A percentile compares a stretch with the other conserved stretches of the same genome.
These are phyloP conservation scores for Boletus semigastroideus DNA, from an alignment of 1,284 basidiomycete species.

Conservation along the genomic window DNA sequence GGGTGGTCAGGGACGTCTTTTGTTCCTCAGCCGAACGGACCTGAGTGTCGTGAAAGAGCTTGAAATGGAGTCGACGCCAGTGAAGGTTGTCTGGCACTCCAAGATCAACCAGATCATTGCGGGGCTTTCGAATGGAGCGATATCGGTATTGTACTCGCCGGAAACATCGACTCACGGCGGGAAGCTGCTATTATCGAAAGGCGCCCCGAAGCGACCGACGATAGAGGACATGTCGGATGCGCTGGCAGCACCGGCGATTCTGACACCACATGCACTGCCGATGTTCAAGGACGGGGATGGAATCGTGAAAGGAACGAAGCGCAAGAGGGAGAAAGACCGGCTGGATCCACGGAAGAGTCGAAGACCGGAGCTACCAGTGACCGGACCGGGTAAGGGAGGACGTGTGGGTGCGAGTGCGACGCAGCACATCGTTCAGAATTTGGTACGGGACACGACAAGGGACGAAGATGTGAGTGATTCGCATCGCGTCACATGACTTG, in stretches of 20 bases:
- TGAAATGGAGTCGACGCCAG: slow-evolving; percentile 75
- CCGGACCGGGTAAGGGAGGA: slow-evolving; percentile 89
- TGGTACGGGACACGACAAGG: slow-evolving; percentile 85
- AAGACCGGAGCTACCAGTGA: slow-evolving; percentile 88
- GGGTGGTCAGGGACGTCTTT: slow-evolving; percentile 66
- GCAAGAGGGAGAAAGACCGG: slow-evolving; percentile 86
- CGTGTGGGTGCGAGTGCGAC: slow-evolving; percentile 94
- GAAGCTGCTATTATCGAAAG: slow-evolving; percentile 80
- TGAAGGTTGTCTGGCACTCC: slow-evolving; percentile 92
- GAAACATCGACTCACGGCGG: slow-evolving; percentile 87
- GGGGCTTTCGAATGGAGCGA: slow-evolving; percentile 83
- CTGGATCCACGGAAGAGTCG: slow-evolving; percentile 87
- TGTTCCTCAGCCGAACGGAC: slow-evolving; percentile 71
- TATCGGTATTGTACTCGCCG: slow-evolving; percentile 90
- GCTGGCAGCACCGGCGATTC: slow-evolving; percentile 77
- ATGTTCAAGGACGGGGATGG: slow-evolving; percentile 85
- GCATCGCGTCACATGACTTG: slow-evolving; percentile 17
- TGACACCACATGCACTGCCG: slow-evolving; percentile 86
- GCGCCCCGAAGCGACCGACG: slow-evolving; percentile 68
- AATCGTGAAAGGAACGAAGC: slow-evolving; percentile 69
- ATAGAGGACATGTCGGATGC: slow-evolving; percentile 85
- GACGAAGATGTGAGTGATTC: slow-evolving; percentile 85
- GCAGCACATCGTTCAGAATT: slow-evolving; percentile 90
- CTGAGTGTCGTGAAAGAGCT: slow-evolving; percentile 66
- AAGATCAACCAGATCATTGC: slow-evolving; percentile 96